Base-by-base conservation (phyloP, 169 alveolate genomes). In the Ichthyophthirius multifiliis region DNA sequence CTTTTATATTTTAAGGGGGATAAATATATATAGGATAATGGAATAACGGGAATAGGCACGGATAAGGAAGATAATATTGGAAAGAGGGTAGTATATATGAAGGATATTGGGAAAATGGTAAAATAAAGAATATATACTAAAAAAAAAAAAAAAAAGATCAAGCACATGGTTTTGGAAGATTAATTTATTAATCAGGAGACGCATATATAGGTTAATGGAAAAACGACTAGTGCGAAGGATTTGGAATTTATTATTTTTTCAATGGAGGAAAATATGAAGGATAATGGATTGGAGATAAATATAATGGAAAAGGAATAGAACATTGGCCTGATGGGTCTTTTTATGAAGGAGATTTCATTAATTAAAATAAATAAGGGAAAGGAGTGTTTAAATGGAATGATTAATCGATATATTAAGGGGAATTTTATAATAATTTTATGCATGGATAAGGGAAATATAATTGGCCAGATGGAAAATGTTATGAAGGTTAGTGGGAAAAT, bases 261-360 rank as follows among this genome's bases (percentile, higher is more conserved):
- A 91, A 90, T 80, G 84, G 84, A 5, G 77, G 89, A 15, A 67
- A 39, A 30, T 90, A 75, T 64, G 89, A 83, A 80, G 94, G 94
- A 23, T 2, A 15, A 23, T 75, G 39, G 34, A 5, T 20, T 9
- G 18, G 31, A 4, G 89, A n/a, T 1, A 74, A 75, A 41, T 48
- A 83, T 46, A 35, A 83, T 10, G 88, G 88, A 5, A 27, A 41
- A 46, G 88, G 88, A 9, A 63, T 43, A 35, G 75, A 47, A 73
- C 31, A 44, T 13, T 83, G 88, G 83, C 20, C 65, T 27, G 88
- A 83, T 75, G 88, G 88, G 18, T 0, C 82, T 32, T 43, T 31
- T 30, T 83, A 71, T 77, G 83, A 76, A 73, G 89, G 89, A 5
- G 16, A 18, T 2, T 74, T 27, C 18, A 3, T 3, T 7, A 16